Percentiles rank a stretch among this genome's conserved stretches.
These are phyloP conservation scores for Camelina sativa DNA, from an alignment of 345 rosid species.

Conservation along the genomic window DNA sequence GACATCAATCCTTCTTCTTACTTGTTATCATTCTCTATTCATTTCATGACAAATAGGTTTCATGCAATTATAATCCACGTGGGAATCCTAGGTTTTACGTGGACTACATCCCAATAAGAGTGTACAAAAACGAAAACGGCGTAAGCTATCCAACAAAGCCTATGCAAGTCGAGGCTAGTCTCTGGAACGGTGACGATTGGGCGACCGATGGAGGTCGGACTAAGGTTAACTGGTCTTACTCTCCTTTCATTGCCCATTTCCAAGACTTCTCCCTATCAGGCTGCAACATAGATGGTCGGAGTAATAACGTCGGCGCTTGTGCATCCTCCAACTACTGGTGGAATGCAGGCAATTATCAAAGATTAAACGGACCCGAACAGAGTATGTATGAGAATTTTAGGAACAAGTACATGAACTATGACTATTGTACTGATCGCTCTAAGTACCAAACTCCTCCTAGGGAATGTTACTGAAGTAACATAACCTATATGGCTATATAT, in stretches of 20 bases:
- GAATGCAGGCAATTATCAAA: slow-evolving; percentile 48
- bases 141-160: slow-evolving; percentile 57
- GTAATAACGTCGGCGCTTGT: slow-evolving; percentile 31
- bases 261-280: slow-evolving; percentile 56
- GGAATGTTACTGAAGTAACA: slow-evolving; percentile 36
- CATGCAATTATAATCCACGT: slow-evolving; percentile 3
- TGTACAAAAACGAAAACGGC: slow-evolving; percentile 63
- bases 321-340: slow-evolving; percentile 60
- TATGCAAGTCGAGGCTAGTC: slow-evolving; percentile 65
- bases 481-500: neutral
- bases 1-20: neutral
- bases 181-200: slow-evolving; percentile 77
- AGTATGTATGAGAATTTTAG: slow-evolving; percentile 27
- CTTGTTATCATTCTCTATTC: neutral
- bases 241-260: slow-evolving; percentile 64
- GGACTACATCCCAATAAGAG: slow-evolving; percentile 71
- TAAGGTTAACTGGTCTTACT: slow-evolving; percentile 61
- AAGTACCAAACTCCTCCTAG: slow-evolving; percentile 28
- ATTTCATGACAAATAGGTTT: neutral
- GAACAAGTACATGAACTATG: slow-evolving; percentile 45
- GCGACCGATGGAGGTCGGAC: slow-evolving; percentile 68
- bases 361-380: slow-evolving; percentile 32
- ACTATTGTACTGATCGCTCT: slow-evolving; percentile 38
- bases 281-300: slow-evolving; percentile 42
- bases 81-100: slow-evolving; percentile 55